These are phyloP conservation scores for Metarhizium robertsii DNA, from an alignment of 2,329 filamentous ascomycete genomes.

Conservation along the genomic window DNA sequence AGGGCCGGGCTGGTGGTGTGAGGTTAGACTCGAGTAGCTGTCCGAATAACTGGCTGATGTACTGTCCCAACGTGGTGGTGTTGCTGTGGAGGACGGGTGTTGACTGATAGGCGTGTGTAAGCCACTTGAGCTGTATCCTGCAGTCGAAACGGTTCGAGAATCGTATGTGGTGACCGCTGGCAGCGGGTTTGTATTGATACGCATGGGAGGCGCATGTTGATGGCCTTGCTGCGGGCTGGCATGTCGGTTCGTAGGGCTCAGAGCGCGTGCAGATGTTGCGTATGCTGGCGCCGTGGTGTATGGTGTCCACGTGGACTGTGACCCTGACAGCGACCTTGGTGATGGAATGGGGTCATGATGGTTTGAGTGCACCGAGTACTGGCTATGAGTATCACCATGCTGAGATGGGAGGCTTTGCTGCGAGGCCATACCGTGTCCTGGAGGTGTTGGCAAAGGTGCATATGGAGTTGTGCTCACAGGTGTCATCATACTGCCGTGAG, in stretches of 20 bases:
- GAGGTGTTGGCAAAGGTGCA: constrained; percentile 37
- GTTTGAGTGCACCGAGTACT: constrained; percentile 31
- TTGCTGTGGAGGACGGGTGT: constrained; percentile 25
- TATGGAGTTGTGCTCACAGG: constrained; percentile 30
- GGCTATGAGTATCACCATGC: constrained; percentile 22
- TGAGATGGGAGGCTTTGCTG: constrained; percentile 19
- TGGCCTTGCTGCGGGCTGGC: constrained; percentile 24
- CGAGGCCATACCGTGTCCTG: constrained; percentile 24
- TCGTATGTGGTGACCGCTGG: constrained; percentile 32
- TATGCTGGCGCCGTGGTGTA: constrained; percentile 30
- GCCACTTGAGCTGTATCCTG: constrained; percentile 30
- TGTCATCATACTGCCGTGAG: constrained; percentile 30
- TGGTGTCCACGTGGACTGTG: constrained; percentile 37
- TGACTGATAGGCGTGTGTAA: constrained; percentile 30
- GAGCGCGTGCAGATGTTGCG: constrained; percentile 27
- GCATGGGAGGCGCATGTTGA: constrained; percentile 21
- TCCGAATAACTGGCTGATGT: constrained; percentile 28
- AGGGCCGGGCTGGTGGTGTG: constrained; percentile 24
- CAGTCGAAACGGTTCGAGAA: constrained; percentile 18
- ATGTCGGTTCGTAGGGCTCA: constrained; percentile 28
- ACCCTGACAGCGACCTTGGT: constrained; percentile 41
- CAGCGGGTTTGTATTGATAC: constrained; percentile 27
- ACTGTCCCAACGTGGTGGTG: constrained; percentile 32
- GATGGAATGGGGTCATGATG: constrained; percentile 43
- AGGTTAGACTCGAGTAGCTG: constrained; percentile 27